phyloP scores from a whole-genome alignment of 352 stramenopile species.

The Thraustochytrium sp. region DNA sequence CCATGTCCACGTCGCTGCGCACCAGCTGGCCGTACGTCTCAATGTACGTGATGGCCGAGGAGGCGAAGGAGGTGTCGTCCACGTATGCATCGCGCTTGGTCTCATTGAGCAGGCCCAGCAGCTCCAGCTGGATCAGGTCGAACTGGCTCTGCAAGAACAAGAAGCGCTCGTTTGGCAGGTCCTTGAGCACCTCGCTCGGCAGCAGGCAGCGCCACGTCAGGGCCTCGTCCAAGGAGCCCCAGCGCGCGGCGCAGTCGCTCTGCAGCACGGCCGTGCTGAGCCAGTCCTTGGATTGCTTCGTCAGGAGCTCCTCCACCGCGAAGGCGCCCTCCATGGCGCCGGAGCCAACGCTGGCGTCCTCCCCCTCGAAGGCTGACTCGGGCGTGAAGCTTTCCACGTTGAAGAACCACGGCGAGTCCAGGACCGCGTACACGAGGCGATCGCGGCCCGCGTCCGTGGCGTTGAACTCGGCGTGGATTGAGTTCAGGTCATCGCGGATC shows the following conservation, averaged over 20 bases:
- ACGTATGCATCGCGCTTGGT: background rate
- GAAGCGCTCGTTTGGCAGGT: background rate
- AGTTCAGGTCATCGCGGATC: background rate
- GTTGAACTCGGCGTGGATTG: background rate
- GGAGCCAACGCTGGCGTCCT: too few species aligned
- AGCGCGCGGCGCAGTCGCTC: background rate
- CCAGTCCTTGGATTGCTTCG: background rate
- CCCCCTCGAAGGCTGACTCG: background rate
- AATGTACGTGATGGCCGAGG: slow-evolving; percentile 23
- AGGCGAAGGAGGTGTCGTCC: slow-evolving; percentile 19
- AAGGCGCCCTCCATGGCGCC: too few species aligned
- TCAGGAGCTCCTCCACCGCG: background rate
- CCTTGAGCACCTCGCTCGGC: background rate
- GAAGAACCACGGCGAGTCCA: slow-evolving; percentile 43
- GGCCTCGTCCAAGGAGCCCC: background rate
- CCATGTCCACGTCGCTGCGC: background rate
- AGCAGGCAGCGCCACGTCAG: background rate
- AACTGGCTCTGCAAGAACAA: slow-evolving; percentile 27
- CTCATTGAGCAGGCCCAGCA: slow-evolving; percentile 19
- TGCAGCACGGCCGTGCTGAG: background rate
- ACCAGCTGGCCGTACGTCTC: slow-evolving; percentile 17
- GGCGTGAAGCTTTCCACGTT: slow-evolving; percentile 24
- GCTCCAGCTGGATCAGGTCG: slow-evolving; percentile 20
- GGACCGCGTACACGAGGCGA: background rate
- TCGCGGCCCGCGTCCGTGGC: background rate